Base-by-base conservation (phyloP, 768 basidiomycete genomes). In the Naematelia aurantialba region DNA sequence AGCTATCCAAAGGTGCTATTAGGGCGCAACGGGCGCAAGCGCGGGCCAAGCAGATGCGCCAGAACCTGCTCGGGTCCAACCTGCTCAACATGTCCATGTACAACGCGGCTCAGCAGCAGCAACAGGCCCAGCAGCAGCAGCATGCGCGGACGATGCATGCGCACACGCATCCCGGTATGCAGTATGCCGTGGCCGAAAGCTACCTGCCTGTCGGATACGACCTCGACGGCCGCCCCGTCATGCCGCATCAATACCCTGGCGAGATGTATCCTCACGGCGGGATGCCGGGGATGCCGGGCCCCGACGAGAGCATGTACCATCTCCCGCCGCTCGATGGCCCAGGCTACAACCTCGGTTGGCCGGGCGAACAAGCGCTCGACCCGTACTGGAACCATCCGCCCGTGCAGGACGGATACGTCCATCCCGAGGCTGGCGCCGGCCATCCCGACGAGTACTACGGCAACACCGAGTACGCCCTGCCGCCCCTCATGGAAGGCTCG, bases 1-100 rank as follows among this genome's bases (percentile, higher is more conserved):
- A 77, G 57, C 58, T 77, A 4, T 77, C 76, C 22, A 77, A 77
- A 53, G 76, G 76, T 13, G 76, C 76, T 12, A 58, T 74, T 26
- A 63, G 76, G 34, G 76, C 76, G 13, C 67, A 75, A 49, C 56
- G 64, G 49, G 70, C 74, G 12, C 66, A 70, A 45, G 60, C 59
- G 12, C 65, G 76, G 55, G 74, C 74, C 39, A 68, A 71, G 44
- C 62, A 61, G 34, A 67, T 75, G 68, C 62, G 76, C 2, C 66
- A 70, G 45, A 73, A 73, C 45, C 65, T 74, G 22, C 68, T 76
- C 49, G 75, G 74, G 13, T 58, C 62, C 54, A 74, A 67, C 51
- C 50, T 71, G 13, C 63, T 76, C 39, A 62, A 64, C 47, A 65
- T 68, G 61, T 58, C 56, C 5, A 42, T 71, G 34, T 71, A 68